These are phyloP conservation scores for Neonectria sp. DNA, from an alignment of 2,329 filamentous ascomycete species.

Conservation along the genomic window DNA sequence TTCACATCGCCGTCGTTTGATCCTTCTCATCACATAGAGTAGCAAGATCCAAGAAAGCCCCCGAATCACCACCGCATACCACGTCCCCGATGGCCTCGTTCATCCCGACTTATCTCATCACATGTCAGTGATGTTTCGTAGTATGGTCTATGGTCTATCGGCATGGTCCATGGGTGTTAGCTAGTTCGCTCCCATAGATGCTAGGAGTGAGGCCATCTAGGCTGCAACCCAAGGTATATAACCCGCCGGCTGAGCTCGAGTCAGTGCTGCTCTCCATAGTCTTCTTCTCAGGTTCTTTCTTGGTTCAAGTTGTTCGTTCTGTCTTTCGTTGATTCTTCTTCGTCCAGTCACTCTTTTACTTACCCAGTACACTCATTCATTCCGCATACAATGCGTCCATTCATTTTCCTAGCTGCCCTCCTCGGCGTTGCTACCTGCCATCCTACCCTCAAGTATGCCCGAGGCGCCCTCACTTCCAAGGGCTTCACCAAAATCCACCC, in stretches of 20 bases:
- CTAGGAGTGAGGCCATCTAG: neutral
- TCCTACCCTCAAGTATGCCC: slow-evolving; percentile 29
- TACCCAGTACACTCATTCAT: slow-evolving; percentile 18
- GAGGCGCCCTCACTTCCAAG: slow-evolving; percentile 31
- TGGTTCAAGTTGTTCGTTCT: slow-evolving; percentile 1
- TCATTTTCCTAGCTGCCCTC: slow-evolving; percentile 40
- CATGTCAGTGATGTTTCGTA: slow-evolving; percentile 21
- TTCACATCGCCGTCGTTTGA: slow-evolving; percentile 32
- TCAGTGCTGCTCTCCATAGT: neutral
- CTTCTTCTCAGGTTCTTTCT: neutral
- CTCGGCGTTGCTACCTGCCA: slow-evolving; percentile 37
- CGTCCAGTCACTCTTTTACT: slow-evolving; percentile 20
- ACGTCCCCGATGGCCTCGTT: slow-evolving; percentile 23
- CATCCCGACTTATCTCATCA: slow-evolving; percentile 27
- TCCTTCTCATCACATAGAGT: slow-evolving; percentile 41
- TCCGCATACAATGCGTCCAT: slow-evolving; percentile 43
- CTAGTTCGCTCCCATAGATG: slow-evolving; percentile 10
- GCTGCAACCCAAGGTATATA: slow-evolving; percentile 26
- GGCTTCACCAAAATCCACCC: slow-evolving; percentile 52
- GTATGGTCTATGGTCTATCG: neutral
- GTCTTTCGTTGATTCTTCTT: slow-evolving; percentile 9
- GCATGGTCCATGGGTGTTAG: neutral
- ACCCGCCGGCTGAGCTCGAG: slow-evolving; percentile 13
- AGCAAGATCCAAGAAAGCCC: slow-evolving; percentile 19
- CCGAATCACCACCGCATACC: neutral